A percentile compares a stretch with the other conserved stretches of the same genome.
Evolutionary conservation across 75 land plant species (phyloP).

Genomic region (Sequoiadendron giganteum): DNA sequence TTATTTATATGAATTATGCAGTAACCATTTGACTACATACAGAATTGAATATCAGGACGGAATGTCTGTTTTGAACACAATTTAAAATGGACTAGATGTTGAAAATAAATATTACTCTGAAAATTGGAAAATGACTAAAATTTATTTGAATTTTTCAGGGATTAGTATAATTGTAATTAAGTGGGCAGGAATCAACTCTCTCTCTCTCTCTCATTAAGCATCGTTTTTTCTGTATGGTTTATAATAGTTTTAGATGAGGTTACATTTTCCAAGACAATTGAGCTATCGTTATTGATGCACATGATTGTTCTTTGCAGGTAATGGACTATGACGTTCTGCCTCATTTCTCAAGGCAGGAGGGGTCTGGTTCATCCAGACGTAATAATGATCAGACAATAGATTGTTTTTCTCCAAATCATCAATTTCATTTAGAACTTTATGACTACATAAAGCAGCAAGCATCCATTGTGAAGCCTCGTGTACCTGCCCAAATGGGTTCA

Average conservation of each 20-base stretch:
- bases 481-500: slow-evolving; percentile 12
- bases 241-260: not conserved
- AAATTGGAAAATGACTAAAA: not conserved
- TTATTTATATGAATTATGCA: not conserved
- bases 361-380: slow-evolving; percentile 63
- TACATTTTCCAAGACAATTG: not conserved
- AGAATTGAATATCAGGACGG: not conserved
- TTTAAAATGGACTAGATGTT: not conserved
- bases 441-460: slow-evolving; percentile 56
- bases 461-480: not conserved
- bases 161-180: not conserved
- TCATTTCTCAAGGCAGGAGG: slow-evolving; percentile 63
- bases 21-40: not conserved
- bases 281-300: not conserved
- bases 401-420: slow-evolving; percentile 62
- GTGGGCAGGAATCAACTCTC: not conserved
- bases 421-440: slow-evolving; percentile 66
- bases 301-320: slow-evolving; percentile 33
- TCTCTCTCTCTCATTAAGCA: not conserved
- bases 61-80: not conserved
- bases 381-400: slow-evolving; percentile 14
- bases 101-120: not conserved
- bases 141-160: not conserved
- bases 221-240: not conserved
- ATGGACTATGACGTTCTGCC: slow-evolving; percentile 79